Evolutionary conservation across 495 filamentous ascomycete species (phyloP), one percentile per base, ranked within the genome.

Genomic region (Parathielavia appendiculata): DNA sequence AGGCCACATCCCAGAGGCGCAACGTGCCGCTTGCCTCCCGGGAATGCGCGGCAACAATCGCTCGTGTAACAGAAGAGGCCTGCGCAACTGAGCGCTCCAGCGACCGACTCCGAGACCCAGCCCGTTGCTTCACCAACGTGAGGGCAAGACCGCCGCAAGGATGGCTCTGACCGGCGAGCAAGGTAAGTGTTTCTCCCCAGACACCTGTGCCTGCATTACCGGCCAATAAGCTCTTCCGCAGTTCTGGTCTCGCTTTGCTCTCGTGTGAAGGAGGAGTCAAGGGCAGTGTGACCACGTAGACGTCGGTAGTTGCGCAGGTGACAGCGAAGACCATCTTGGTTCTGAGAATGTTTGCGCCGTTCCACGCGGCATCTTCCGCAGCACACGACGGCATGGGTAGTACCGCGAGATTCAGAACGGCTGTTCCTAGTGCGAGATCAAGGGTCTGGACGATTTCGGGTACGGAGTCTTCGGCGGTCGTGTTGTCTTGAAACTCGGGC

Each of bases 241-340:
- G 60, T 16, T 80, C 78, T 19, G 72, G 67, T 7, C 79, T 65
- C 10, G 69, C 65, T 58, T 83, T 83, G 64, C 76, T 80, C 56
- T 71, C 68, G 26, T 84, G 79, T 43, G 89, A 88, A 6, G 90
- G 89, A 12, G 90, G 89, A 10, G 76, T 76, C 36, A 93, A 74
- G 1, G 91, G 90, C 7, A 96, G 65, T 5, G 83, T 86, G 13
- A 93, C 71, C 35, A 96, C 71, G 51, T 82, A 83, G 13, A 88
- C 77, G 12, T 81, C 82, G 35, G 75, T 80, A 53, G 90, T 88
- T 8, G 86, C 79, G 67, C 89, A 92, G 0, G 87, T 79, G 7
- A 84, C 82, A 0, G 85, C 77, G 45, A 93, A 82, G 11, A 93
- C 79, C 55, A 92, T 84, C 48, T 80, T 83, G 38, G 80, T 71